Base-by-base conservation (phyloP, 2,329 filamentous ascomycete species). In the Exserohilum turcica region DNA sequence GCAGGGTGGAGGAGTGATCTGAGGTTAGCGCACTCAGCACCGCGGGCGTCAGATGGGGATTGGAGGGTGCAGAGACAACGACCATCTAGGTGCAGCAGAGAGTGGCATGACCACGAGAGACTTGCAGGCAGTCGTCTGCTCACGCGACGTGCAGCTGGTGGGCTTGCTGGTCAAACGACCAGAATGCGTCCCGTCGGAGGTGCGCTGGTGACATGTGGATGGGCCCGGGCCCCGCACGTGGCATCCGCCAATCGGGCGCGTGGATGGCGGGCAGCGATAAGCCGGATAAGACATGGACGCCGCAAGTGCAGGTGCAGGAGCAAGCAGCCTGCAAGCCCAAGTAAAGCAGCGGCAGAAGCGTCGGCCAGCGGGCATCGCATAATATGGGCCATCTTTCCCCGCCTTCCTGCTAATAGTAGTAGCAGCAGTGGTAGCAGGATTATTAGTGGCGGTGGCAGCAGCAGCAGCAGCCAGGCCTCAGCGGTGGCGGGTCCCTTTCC, bases 361-460 rank as follows among this genome's bases (percentile, higher is more conserved):
- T 49, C 37, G 32, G 43, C 24, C 36, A 40, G n/a, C 48, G 27
- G 37, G 48, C 32, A 28, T 54, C 59, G 60, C 56, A 43, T 47
- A 46, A 48, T 49, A 60, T 57, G 58, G 58, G 35, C 58, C 57
- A 56, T 43, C 37, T 29, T 60, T 57, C 63, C 42, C 63, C 61
- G 63, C 63, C 46, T 63, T 64, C 63, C 56, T 60, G 55, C 21
- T 24, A 24, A 7, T 24, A 24, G 21, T 5, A n/a, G n/a, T n/a
- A n/a, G n/a, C n/a, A n/a, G n/a, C n/a, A n/a, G n/a, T n/a, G n/a
- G n/a, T n/a, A n/a, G n/a, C n/a, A n/a, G n/a, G n/a, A n/a, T n/a
- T n/a, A n/a, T n/a, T n/a, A n/a, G n/a, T n/a, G n/a, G n/a, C n/a
- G n/a, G n/a, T n/a, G n/a, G n/a, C n/a, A n/a, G n/a, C n/a, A n/a